Conservation (phyloP, 371 early-diverging fungal species). For the Basidiobolus meristosporus region DNA sequence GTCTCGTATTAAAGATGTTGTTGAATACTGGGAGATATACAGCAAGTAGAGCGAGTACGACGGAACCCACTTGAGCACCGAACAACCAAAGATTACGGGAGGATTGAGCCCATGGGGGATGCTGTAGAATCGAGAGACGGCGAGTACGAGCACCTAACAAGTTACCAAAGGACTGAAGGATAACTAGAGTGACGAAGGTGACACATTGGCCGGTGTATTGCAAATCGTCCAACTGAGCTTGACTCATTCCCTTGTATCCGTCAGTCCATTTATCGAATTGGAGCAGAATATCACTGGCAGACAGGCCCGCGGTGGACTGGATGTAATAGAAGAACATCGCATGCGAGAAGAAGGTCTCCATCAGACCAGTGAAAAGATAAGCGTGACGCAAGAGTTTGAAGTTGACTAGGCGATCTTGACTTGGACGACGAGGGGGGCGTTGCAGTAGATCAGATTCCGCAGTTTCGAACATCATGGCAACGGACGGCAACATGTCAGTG, state of each 20-base stretch:
- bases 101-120: slow-evolving; percentile 27
- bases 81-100: slow-evolving; percentile 25
- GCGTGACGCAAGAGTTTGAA: slow-evolving; percentile 26
- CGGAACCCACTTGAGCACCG: slow-evolving; percentile 17
- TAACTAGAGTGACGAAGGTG: slow-evolving; percentile 37
- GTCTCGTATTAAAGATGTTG: slow-evolving; percentile 29
- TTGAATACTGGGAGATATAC: slow-evolving; percentile 35
- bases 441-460: slow-evolving; percentile 35
- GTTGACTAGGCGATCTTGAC: slow-evolving; percentile 31
- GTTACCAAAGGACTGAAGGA: slow-evolving; percentile 35
- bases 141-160: slow-evolving; percentile 36
- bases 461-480: slow-evolving; percentile 40
- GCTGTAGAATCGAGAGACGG: slow-evolving; percentile 27
- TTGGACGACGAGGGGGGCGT: slow-evolving; percentile 34
- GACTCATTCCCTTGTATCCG: slow-evolving; percentile 20
- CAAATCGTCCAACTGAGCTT: slow-evolving; percentile 15
- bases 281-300: slow-evolving; percentile 23
- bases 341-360: slow-evolving; percentile 32
- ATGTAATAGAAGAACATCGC: slow-evolving; percentile 36
- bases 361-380: slow-evolving; percentile 41
- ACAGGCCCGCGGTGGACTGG: slow-evolving; percentile 17
- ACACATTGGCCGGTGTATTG: slow-evolving; percentile 29
- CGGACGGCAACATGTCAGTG: slow-evolving; percentile 24
- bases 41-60: slow-evolving; percentile 27
- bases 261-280: slow-evolving; percentile 20